Evolutionary conservation across 495 filamentous ascomycete species (phyloP).

Genomic region (Hypoxylon cercidicola): DNA sequence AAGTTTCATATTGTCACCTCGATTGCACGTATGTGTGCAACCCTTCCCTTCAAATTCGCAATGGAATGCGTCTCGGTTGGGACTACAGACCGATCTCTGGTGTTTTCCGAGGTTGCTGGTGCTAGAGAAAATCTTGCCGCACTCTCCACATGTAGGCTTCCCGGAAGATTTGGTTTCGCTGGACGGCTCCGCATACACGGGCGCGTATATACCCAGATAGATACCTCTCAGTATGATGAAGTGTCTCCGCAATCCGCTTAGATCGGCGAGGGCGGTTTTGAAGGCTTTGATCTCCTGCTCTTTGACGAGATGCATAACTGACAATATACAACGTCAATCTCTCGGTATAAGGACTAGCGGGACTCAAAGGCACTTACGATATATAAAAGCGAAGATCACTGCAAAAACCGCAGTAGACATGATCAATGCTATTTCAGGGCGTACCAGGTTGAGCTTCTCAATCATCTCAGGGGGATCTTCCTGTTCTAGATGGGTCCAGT

Average conservation of each 20-base stretch:
- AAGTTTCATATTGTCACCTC: background rate
- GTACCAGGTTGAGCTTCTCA: background rate
- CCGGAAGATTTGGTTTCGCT: background rate
- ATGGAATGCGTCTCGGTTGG: background rate
- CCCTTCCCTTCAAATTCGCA: background rate
- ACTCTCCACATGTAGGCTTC: background rate
- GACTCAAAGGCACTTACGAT: background rate
- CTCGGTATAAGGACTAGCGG: background rate
- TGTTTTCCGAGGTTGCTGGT: conserved; percentile 5
- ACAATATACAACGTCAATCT: background rate
- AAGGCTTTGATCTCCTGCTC: background rate
- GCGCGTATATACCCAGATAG: background rate
- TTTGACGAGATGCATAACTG: background rate
- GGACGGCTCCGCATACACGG: background rate
- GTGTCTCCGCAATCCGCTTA: background rate
- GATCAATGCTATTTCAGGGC: background rate
- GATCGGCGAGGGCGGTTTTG: background rate
- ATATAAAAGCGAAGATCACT: background rate
- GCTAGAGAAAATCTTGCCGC: background rate
- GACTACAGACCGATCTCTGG: background rate
- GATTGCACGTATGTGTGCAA: background rate
- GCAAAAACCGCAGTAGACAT: background rate
- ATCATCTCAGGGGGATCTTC: background rate
- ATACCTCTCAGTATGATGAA: background rate
- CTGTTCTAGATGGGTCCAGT: background rate